Conservation (phyloP, 805 yeast species). For the Ogataea neopini region DNA sequence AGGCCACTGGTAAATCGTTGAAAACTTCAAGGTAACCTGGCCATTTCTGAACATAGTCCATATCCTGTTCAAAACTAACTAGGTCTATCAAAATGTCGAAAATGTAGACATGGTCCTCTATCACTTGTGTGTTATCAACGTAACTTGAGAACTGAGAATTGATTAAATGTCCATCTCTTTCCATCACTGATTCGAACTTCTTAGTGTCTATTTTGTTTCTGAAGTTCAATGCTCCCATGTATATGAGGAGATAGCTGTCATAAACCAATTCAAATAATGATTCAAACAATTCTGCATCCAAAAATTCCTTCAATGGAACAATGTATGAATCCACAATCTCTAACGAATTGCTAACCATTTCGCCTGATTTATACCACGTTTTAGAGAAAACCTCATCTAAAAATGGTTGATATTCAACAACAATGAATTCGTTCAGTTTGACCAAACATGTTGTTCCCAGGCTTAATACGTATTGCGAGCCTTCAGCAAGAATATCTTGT, state of each 20-base stretch:
- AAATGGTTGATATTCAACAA: conserved; percentile 27
- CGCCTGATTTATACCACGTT: conserved; percentile 33
- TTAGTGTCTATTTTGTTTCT: conserved; percentile 30
- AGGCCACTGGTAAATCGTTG: conserved; percentile 75
- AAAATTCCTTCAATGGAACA: conserved; percentile 30
- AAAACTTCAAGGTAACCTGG: conserved; percentile 57
- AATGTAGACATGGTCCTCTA: conserved; percentile 53
- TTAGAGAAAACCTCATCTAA: conserved; percentile 29
- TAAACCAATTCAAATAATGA: conserved; percentile 34
- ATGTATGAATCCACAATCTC: conserved; percentile 31
- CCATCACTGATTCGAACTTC: conserved; percentile 48
- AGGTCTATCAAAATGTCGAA: conserved; percentile 65
- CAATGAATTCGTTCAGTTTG: conserved; percentile 28
- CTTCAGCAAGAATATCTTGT: conserved; percentile 16
- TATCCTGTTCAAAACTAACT: conserved; percentile 45
- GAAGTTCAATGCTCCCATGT: conserved; percentile 28
- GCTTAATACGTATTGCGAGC: conserved; percentile 25
- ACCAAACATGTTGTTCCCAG: conserved; percentile 31
- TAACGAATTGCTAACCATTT: conserved; percentile 28
- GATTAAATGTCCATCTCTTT: conserved; percentile 60
- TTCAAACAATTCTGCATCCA: conserved; percentile 32
- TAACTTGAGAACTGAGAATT: conserved; percentile 52
- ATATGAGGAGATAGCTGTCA: conserved; percentile 43
- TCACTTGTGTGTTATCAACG: conserved; percentile 28
- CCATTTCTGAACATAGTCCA: conserved; percentile 45